Evolutionary conservation across 768 basidiomycete genomes (phyloP).

Genomic region (Pulveroboletus ravenelii): DNA sequence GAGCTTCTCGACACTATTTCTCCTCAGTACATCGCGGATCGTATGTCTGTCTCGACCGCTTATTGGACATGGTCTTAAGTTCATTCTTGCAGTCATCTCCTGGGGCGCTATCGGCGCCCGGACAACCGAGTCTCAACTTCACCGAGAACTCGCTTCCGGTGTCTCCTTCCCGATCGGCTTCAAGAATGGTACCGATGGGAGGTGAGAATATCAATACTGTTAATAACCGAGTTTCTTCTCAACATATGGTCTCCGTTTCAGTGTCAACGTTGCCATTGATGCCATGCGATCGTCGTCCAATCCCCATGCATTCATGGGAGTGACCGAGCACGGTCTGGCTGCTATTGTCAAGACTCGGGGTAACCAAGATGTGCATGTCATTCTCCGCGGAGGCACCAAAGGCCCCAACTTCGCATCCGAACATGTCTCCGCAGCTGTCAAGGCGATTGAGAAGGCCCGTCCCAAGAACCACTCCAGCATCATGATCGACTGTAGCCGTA

Average conservation of each 20-base stretch:
- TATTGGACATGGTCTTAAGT: background rate
- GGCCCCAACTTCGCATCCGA: constrained; percentile 87
- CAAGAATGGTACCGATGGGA: constrained; percentile 99
- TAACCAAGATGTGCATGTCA: constrained; percentile 87
- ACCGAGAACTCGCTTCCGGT: constrained; percentile 93
- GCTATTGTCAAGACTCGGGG: constrained; percentile 90
- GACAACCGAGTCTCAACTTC: constrained; percentile 96
- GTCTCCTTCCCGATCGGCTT: constrained; percentile 98
- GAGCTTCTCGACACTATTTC: constrained; percentile 86
- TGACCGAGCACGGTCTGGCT: constrained; percentile 84
- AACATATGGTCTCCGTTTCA: constrained; percentile 19
- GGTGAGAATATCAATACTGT: constrained; percentile 32
- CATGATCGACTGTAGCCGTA: constrained; percentile 87
- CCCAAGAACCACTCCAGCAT: constrained; percentile 54
- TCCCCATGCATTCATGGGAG: constrained; percentile 96
- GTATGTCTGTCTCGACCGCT: constrained; percentile 33
- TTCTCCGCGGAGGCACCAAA: constrained; percentile 86
- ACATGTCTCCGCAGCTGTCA: constrained; percentile 60
- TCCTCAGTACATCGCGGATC: constrained; percentile 81
- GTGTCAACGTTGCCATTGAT: constrained; percentile 87
- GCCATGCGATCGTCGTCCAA: constrained; percentile 91
- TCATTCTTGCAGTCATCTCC: constrained; percentile 50
- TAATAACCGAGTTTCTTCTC: background rate
- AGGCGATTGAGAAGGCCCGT: constrained; percentile 60
- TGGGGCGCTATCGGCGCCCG: constrained; percentile 98